phyloP scores from a whole-genome alignment of 139 green algal species.

The Chlamydomonas sp. region DNA sequence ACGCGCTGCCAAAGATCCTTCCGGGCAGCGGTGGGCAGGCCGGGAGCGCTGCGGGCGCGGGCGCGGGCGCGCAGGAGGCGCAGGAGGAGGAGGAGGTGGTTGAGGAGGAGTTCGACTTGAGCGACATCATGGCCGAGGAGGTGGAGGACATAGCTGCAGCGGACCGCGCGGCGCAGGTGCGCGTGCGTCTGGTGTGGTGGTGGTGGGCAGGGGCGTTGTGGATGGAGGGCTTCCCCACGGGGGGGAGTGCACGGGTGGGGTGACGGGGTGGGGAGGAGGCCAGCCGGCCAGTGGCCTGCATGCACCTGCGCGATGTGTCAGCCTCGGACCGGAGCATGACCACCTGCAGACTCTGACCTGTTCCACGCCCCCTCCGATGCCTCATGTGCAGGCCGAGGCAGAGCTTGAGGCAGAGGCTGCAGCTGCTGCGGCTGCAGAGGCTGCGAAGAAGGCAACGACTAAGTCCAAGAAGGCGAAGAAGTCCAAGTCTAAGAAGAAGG shows the following conservation, averaged over 20 bases:
- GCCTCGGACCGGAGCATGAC: neutral
- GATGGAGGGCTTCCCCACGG: no score
- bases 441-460: conserved; percentile 20
- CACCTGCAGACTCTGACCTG: neutral
- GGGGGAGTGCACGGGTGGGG: no score
- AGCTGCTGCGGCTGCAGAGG: conserved; percentile 10
- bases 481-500: conserved; percentile 1
- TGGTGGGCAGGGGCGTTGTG: no score
- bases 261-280: no score
- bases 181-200: no score
- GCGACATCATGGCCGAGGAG: conserved; percentile 38
- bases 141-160: conserved; percentile 6
- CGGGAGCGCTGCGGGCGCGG: neutral
- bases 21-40: neutral
- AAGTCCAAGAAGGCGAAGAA: conserved; percentile 20
- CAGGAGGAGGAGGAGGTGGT: neutral
- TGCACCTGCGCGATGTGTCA: neutral
- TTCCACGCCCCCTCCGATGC: neutral
- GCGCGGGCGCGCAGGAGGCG: neutral
- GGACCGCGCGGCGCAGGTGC: neutral
- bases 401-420: no score
- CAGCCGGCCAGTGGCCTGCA: neutral
- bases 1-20: neutral
- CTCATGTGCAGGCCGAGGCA: conserved; percentile 19
- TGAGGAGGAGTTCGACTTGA: conserved; percentile 47